Evolutionary conservation across 305 asterid species (phyloP).

Genomic region (Coffea humblotiana): DNA sequence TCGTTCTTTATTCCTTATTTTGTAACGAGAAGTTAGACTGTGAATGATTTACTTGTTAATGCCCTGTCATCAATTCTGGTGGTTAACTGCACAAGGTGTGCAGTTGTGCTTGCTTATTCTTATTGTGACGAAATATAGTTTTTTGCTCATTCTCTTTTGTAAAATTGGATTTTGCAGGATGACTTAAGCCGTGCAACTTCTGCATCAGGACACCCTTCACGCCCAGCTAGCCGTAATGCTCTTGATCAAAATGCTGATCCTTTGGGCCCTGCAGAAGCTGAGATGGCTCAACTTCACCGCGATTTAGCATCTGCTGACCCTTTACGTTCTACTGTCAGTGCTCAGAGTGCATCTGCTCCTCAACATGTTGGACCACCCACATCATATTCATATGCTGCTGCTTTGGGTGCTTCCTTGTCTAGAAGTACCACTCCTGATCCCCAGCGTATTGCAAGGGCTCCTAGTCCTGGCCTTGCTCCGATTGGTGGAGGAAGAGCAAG

Average conservation of each 20-base stretch:
- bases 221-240: slow-evolving; percentile 83
- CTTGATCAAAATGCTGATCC: slow-evolving; percentile 57
- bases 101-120: not conserved
- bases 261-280: slow-evolving; percentile 63
- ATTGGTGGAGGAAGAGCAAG: slow-evolving; percentile 77
- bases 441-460: slow-evolving; percentile 74
- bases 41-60: not conserved
- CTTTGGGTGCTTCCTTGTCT: slow-evolving; percentile 80
- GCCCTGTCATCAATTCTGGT: not conserved
- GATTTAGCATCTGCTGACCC: slow-evolving; percentile 57
- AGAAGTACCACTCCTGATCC: slow-evolving; percentile 97
- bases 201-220: slow-evolving; percentile 73
- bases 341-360: slow-evolving; percentile 51
- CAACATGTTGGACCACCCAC: slow-evolving; percentile 61
- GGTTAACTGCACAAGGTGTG: not conserved
- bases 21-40: not conserved
- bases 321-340: slow-evolving; percentile 40
- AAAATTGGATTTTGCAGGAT: slow-evolving; percentile 48
- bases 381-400: slow-evolving; percentile 94
- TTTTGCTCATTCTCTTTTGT: not conserved
- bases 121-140: not conserved
- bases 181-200: slow-evolving; percentile 72
- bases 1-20: not conserved
- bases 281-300: slow-evolving; percentile 61
- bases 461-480: slow-evolving; percentile 91